These are phyloP conservation scores for Diospyros lotus DNA, from an alignment of 148 eudicot genomes.

Conservation along the genomic window DNA sequence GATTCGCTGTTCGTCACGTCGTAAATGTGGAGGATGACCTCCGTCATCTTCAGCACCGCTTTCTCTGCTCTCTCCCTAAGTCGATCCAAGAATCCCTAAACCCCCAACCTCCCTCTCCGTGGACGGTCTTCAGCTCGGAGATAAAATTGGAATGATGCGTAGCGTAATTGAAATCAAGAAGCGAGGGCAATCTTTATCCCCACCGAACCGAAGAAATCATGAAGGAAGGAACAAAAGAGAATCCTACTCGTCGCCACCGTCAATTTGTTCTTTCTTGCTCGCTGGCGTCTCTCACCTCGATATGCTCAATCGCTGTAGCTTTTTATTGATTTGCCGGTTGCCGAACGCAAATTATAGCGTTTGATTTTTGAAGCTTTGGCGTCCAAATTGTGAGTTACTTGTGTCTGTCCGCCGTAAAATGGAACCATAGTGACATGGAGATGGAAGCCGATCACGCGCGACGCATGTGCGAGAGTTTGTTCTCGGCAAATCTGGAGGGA, in stretches of 20 bases:
- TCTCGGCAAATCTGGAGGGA: too few relatives aligned
- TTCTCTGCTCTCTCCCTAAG: background rate
- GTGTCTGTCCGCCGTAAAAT: too few relatives aligned
- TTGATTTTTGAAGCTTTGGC: background rate
- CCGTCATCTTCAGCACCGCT: slow-evolving; percentile 41
- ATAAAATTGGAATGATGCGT: too few relatives aligned
- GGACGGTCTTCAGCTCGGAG: too few relatives aligned
- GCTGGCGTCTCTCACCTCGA: background rate
- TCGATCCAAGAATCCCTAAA: slow-evolving; percentile 11
- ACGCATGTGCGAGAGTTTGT: too few relatives aligned
- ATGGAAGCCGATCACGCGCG: too few relatives aligned
- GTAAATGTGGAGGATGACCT: slow-evolving; percentile 67
- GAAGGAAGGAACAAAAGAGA: too few relatives aligned
- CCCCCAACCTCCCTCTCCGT: background rate
- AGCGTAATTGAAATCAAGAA: background rate
- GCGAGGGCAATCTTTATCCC: background rate
- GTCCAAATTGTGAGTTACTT: too few relatives aligned
- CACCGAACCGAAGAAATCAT: background rate
- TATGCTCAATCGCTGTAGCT: background rate
- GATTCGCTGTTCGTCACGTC: slow-evolving; percentile 85
- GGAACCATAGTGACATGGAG: too few relatives aligned
- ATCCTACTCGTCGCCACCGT: background rate
- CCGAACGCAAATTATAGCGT: too few relatives aligned
- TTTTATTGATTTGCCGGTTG: too few relatives aligned
- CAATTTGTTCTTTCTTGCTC: background rate